A percentile compares a stretch with the other conserved stretches of the same genome.
Conservation (phyloP, 2,329 filamentous ascomycete species). For the Pseudomassariella vexata region DNA sequence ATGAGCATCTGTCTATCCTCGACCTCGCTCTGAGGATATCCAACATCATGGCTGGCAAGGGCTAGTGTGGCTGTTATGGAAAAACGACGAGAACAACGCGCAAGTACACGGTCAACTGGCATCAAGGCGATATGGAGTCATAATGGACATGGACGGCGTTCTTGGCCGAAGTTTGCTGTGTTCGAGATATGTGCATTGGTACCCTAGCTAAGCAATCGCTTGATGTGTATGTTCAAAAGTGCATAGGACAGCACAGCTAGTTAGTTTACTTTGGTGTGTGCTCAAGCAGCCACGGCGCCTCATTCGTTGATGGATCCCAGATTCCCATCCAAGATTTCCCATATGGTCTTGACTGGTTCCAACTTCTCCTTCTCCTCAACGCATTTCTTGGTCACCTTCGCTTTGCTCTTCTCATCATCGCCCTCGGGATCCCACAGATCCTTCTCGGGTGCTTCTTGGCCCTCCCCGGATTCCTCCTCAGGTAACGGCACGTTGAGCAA, state of each 20-base stretch:
- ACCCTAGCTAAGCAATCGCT: too few relatives aligned
- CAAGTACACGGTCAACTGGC: too few relatives aligned
- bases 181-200: too few relatives aligned
- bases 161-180: too few relatives aligned
- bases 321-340: constrained; percentile 47
- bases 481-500: constrained; percentile 28
- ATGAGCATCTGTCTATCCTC: constrained; percentile 88
- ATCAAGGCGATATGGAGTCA: constrained; percentile 11
- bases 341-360: constrained; percentile 29
- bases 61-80: constrained; percentile 10
- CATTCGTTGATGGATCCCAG: constrained; percentile 41
- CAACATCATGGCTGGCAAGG: constrained; percentile 53
- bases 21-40: constrained; percentile 81
- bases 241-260: too few relatives aligned
- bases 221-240: too few relatives aligned
- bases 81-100: too few relatives aligned
- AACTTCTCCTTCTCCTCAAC: constrained; percentile 14
- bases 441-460: constrained; percentile 15
- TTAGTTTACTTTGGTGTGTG: too few relatives aligned
- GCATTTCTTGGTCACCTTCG: constrained; percentile 13
- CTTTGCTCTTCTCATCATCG: constrained; percentile 30
- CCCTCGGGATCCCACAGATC: constrained; percentile 20
- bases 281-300: too few relatives aligned
- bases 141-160: constrained; percentile 20
- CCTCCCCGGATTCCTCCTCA: background rate